A percentile compares a stretch with the other conserved stretches of the same genome.
Evolutionary conservation across 306 rosid genomes (phyloP).

Genomic region (Cicer arietinum): DNA sequence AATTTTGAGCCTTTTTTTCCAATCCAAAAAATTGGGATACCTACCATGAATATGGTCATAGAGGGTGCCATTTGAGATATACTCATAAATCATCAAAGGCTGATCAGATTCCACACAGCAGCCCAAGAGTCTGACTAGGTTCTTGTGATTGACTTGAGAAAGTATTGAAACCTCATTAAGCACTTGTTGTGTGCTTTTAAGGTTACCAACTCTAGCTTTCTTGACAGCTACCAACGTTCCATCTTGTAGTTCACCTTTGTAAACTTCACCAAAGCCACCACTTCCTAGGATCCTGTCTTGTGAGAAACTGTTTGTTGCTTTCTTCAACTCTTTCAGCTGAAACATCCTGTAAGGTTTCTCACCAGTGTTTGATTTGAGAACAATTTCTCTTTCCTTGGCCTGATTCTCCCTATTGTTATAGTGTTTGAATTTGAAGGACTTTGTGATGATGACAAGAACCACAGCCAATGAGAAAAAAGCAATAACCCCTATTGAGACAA

Average conservation of each 20-base stretch:
- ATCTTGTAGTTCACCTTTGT: constrained; percentile 79
- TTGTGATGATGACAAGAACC: constrained; percentile 50
- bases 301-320: constrained; percentile 79
- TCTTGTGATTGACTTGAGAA: constrained; percentile 91
- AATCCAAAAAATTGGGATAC: constrained; percentile 69
- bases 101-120: constrained; percentile 86
- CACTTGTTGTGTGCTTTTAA: constrained; percentile 89
- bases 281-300: constrained; percentile 69
- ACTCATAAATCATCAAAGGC: constrained; percentile 93
- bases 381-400: constrained; percentile 66
- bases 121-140: constrained; percentile 84
- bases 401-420: constrained; percentile 48
- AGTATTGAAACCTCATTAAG: constrained; percentile 92
- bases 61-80: constrained; percentile 91
- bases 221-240: constrained; percentile 85
- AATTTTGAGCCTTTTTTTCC: constrained; percentile 83
- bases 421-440: constrained; percentile 51
- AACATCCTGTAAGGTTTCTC: constrained; percentile 71
- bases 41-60: constrained; percentile 83
- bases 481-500: constrained; percentile 54
- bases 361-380: constrained; percentile 57
- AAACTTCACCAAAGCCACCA: constrained; percentile 96
- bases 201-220: constrained; percentile 84
- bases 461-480: constrained; percentile 57
- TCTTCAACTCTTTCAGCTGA: constrained; percentile 76